A percentile compares a stretch with the other conserved stretches of the same genome.
Conservation (phyloP, 495 filamentous ascomycete genomes). For the Aspergillus campestris region DNA sequence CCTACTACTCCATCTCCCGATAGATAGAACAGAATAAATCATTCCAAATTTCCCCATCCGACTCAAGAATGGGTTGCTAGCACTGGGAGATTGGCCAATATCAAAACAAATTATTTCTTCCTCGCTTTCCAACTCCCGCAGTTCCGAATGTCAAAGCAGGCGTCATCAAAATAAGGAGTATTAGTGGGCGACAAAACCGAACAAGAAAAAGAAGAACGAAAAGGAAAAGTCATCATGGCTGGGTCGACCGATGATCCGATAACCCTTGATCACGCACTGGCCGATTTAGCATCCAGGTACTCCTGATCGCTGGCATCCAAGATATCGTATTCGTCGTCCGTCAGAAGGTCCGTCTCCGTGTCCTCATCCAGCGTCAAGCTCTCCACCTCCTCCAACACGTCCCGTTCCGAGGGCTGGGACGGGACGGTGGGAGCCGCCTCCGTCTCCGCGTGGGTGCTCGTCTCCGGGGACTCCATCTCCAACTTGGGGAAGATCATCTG, state of each 20-base stretch:
- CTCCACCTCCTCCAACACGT: conserved; percentile 60
- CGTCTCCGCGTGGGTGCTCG: conserved; percentile 61
- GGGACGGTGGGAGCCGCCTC: conserved; percentile 23
- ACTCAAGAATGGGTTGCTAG: no score
- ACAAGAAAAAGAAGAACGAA: conserved; percentile 4
- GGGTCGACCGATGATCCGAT: no score
- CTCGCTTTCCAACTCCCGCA: no score
- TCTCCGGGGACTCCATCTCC: conserved; percentile 82
- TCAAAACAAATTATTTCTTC: no score
- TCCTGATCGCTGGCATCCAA: conserved; percentile 95
- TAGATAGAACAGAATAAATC: no score
- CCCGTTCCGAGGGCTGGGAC: conserved; percentile 39
- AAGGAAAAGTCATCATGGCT: conserved; percentile 11
- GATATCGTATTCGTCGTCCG: conserved; percentile 96
- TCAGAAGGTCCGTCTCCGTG: conserved; percentile 65
- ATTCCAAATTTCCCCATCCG: no score
- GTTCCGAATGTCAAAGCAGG: neutral
- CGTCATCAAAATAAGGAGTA: neutral
- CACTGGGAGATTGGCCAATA: no score
- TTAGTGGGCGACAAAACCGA: neutral
- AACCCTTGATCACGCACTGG: conserved; percentile 13
- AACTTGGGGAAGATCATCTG: conserved; percentile 96
- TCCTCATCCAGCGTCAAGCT: conserved; percentile 52
- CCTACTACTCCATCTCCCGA: no score
- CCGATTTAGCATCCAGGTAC: conserved; percentile 42